phyloP scores from a whole-genome alignment of 495 filamentous ascomycete species.

The Daldinia childiae region DNA sequence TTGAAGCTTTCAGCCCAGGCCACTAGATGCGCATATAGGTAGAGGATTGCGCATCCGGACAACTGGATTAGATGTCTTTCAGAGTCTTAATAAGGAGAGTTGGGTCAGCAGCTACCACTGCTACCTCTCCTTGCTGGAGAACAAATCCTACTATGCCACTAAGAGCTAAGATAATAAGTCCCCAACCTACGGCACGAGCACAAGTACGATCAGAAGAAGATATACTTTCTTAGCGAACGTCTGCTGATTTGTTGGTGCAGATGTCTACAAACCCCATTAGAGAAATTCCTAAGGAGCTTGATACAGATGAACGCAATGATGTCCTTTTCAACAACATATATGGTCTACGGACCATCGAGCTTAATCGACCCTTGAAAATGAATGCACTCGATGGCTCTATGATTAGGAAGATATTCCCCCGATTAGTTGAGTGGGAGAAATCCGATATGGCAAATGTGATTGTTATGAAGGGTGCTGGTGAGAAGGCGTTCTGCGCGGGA shows the following conservation, averaged over 20 bases:
- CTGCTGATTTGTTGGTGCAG: conserved; percentile 49
- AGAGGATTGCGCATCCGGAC: conserved; percentile 40
- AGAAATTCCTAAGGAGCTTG: conserved; percentile 58
- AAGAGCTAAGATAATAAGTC: conserved; percentile 79
- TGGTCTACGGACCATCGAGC: conserved; percentile 89
- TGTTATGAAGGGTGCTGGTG: conserved; percentile 87
- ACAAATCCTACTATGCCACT: conserved; percentile 76
- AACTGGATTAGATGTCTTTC: conserved; percentile 54
- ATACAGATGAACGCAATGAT: conserved; percentile 83
- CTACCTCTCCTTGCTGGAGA: conserved; percentile 52
- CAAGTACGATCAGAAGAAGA: conserved; percentile 49
- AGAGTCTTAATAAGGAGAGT: conserved; percentile 52
- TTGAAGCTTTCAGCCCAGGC: conserved; percentile 19
- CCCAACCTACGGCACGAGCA: conserved; percentile 63
- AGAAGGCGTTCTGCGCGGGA: conserved; percentile 89
- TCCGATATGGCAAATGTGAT: conserved; percentile 92
- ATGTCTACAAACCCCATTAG: conserved; percentile 62
- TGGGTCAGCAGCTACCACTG: conserved; percentile 48
- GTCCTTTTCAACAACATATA: conserved; percentile 89
- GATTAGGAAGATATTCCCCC: conserved; percentile 88
- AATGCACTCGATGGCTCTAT: conserved; percentile 94
- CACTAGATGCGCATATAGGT: conserved; percentile 38
- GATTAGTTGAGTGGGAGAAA: conserved; percentile 91
- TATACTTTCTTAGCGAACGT: background rate
- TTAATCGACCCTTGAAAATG: conserved; percentile 89